phyloP scores from a whole-genome alignment of 129 eudicot genomes.

The Heracleum sosnowskyi region DNA sequence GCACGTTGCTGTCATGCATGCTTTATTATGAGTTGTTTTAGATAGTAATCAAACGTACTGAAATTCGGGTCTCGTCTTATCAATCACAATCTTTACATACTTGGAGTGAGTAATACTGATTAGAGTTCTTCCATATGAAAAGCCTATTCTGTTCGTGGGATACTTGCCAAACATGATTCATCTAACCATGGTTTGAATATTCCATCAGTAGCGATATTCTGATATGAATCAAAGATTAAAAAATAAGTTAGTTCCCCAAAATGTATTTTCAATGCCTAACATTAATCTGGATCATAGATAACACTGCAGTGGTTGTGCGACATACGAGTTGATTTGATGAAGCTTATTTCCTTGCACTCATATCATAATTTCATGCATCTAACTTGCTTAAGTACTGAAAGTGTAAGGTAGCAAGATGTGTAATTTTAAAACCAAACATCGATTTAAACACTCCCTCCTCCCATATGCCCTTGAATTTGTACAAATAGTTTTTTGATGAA shows the following conservation, averaged over 20 bases:
- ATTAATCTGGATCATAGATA: background rate
- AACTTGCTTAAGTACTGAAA: no score
- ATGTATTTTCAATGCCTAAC: background rate
- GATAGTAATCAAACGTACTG: background rate
- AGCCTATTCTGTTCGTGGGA: background rate
- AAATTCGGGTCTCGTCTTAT: background rate
- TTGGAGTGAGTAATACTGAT: background rate
- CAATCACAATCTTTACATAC: background rate
- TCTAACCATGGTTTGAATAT: slow-evolving; percentile 10
- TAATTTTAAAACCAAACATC: no score
- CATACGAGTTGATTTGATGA: no score
- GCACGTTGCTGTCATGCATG: no score
- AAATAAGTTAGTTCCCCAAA: background rate
- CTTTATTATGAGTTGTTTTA: no score
- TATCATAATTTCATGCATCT: no score
- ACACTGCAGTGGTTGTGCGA: background rate
- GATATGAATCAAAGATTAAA: background rate
- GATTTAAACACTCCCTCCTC: no score
- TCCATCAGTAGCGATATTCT: background rate
- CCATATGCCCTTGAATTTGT: no score
- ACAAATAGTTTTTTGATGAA: no score
- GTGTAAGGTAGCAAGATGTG: no score
- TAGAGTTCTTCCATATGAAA: no score
- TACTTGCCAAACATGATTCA: slow-evolving; percentile 1
- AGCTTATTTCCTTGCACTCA: no score